Percentiles rank a stretch among this genome's conserved stretches.
Conservation (phyloP, 2,329 filamentous ascomycete genomes). For the Sphaerulina musiva region DNA sequence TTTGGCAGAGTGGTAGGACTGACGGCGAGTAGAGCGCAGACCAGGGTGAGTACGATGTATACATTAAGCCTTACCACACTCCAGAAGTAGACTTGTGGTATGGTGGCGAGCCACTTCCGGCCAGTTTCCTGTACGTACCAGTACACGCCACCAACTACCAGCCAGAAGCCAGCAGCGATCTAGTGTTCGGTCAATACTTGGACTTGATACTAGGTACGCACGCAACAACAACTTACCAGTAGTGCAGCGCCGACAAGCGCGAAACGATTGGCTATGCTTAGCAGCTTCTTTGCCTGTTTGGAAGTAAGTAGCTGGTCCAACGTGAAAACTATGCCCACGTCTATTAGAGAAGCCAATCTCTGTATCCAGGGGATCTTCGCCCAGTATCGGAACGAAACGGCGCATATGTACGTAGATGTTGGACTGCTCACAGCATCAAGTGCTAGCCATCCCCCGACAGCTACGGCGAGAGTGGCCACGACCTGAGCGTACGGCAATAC, state of each 20-base stretch:
- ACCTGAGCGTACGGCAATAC: constrained; percentile 34
- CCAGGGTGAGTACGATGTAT: constrained; percentile 24
- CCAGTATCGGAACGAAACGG: constrained; percentile 34
- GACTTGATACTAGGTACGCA: neutral
- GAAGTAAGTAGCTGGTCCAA: constrained; percentile 22
- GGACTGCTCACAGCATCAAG: constrained; percentile 34
- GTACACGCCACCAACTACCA: constrained; percentile 33
- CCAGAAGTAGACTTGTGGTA: constrained; percentile 35
- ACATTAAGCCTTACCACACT: constrained; percentile 31
- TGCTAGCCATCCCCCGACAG: constrained; percentile 36
- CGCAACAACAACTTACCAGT: constrained; percentile 12
- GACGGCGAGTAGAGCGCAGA: constrained; percentile 29
- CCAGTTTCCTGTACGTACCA: constrained; percentile 35
- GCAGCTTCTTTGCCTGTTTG: constrained; percentile 16
- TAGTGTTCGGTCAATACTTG: neutral
- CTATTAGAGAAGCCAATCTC: constrained; percentile 36
- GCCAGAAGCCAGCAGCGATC: constrained; percentile 36
- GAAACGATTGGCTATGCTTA: constrained; percentile 16
- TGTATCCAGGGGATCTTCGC: constrained; percentile 36
- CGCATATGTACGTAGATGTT: constrained; percentile 47
- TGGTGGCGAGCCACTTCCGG: constrained; percentile 35
- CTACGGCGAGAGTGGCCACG: constrained; percentile 35
- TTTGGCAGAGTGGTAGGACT: constrained; percentile 7
- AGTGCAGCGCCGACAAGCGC: constrained; percentile 26
- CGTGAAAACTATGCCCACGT: constrained; percentile 38